These are phyloP conservation scores for Pseudocercospora pini-densiflorae DNA, from an alignment of 2,329 filamentous ascomycete species.

Conservation along the genomic window DNA sequence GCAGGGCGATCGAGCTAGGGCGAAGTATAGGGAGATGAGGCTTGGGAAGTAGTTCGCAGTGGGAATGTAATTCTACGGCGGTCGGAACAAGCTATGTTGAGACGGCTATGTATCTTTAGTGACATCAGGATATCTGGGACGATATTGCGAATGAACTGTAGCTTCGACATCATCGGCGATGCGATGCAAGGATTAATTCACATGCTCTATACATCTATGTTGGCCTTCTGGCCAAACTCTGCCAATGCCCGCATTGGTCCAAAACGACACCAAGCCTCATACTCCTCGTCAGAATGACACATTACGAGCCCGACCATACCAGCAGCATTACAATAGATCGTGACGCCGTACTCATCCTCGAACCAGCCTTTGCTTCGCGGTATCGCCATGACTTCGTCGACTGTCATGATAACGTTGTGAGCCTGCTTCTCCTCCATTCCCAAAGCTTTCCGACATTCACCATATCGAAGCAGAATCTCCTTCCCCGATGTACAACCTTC, in stretches of 20 bases:
- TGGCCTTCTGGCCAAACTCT: conserved; percentile 19
- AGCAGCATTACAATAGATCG: conserved; percentile 36
- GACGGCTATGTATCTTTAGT: too few species aligned
- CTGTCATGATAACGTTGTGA: conserved; percentile 44
- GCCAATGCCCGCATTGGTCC: conserved; percentile 24
- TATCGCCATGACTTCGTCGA: conserved; percentile 42
- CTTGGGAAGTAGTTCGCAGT: background rate
- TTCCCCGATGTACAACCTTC: background rate
- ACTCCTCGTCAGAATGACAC: conserved; percentile 25
- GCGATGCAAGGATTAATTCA: background rate
- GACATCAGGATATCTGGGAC: too few species aligned
- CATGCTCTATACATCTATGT: background rate
- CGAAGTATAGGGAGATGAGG: background rate
- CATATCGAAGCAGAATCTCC: conserved; percentile 27
- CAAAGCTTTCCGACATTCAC: conserved; percentile 19
- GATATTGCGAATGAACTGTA: too few species aligned
- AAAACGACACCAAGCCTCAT: conserved; percentile 21
- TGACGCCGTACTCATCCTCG: conserved; percentile 32
- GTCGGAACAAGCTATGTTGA: too few species aligned
- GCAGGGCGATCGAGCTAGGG: background rate
- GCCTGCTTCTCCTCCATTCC: conserved; percentile 26
- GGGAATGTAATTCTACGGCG: too few species aligned
- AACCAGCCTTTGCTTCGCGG: conserved; percentile 37
- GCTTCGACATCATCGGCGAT: too few species aligned
- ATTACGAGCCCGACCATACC: conserved; percentile 44